Conservation (phyloP, 2,329 filamentous ascomycete species). For the Aspergillus udagawae region DNA sequence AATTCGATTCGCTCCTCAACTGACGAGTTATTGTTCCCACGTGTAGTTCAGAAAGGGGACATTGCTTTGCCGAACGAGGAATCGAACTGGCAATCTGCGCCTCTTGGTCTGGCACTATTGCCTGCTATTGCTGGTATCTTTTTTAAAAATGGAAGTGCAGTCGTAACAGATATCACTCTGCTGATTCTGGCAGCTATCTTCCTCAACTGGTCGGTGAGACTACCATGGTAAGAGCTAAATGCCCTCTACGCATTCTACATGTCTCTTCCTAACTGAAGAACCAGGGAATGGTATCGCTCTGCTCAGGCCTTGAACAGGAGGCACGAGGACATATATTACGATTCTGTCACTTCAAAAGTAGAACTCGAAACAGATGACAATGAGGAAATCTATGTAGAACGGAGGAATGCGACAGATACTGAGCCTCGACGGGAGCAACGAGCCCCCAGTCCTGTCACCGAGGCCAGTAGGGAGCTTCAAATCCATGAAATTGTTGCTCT, state of each 20-base stretch:
- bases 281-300: conserved; percentile 69
- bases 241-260: conserved; percentile 1
- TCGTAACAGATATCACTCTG: conserved; percentile 82
- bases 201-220: conserved; percentile 84
- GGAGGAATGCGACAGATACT: conserved; percentile 2
- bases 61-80: conserved; percentile 47
- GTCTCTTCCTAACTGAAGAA: conserved; percentile 5
- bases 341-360: conserved; percentile 15
- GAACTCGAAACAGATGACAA: conserved; percentile 27
- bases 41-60: conserved; percentile 36
- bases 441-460: conserved; percentile 21
- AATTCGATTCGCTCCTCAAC: conserved; percentile 62
- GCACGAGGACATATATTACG: conserved; percentile 34
- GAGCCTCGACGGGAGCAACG: conserved; percentile 1
- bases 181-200: conserved; percentile 77
- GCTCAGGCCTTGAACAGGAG: conserved; percentile 64
- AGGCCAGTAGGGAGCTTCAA: conserved; percentile 62
- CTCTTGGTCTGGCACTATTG: conserved; percentile 76
- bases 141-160: conserved; percentile 76
- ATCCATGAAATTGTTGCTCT: conserved; percentile 72
- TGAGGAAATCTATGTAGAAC: conserved; percentile 6
- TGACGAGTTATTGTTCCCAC: conserved; percentile 64
- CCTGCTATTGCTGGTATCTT: conserved; percentile 81
- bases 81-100: conserved; percentile 73
- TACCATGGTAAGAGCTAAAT: conserved; percentile 67